These are phyloP conservation scores for Bipolaris oryzae DNA, from an alignment of 2,329 filamentous ascomycete species.

Conservation along the genomic window DNA sequence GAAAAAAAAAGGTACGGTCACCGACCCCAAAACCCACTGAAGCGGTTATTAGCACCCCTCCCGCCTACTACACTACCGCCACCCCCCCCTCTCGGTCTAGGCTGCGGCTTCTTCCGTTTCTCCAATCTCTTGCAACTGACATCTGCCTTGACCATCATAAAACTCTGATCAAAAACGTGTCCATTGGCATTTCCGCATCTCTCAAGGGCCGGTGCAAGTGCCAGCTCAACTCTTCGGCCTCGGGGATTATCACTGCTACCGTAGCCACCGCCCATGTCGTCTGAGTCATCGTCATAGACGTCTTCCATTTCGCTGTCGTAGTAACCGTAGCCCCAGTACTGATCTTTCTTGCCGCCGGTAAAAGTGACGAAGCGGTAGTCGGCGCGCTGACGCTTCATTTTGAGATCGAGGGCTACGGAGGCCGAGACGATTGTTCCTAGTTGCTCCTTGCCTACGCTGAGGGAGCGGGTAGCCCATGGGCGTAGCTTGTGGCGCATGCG, in stretches of 20 bases:
- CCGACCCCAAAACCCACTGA: conserved; percentile 18
- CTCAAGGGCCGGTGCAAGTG: conserved; percentile 47
- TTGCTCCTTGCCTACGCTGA: conserved; percentile 41
- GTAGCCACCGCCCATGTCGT: conserved; percentile 20
- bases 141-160: conserved; percentile 48
- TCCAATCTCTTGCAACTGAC: conserved; percentile 45
- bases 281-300: conserved; percentile 38
- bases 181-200: conserved; percentile 48
- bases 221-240: conserved; percentile 39
- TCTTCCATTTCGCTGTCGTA: conserved; percentile 49
- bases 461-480: conserved; percentile 39
- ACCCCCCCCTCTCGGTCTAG: conserved; percentile 18
- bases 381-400: conserved; percentile 46
- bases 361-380: conserved; percentile 49
- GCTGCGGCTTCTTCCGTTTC: conserved; percentile 22
- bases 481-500: conserved; percentile 39
- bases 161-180: conserved; percentile 46
- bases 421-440: conserved; percentile 45
- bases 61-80: conserved; percentile 17
- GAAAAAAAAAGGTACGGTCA: not conserved
- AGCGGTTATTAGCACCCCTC: conserved; percentile 6
- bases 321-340: conserved; percentile 45
- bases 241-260: conserved; percentile 18
- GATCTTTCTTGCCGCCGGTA: conserved; percentile 39
- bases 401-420: conserved; percentile 45